Conservation (phyloP, 164 flowering plant genomes). For the Macadamia tetraphylla region DNA sequence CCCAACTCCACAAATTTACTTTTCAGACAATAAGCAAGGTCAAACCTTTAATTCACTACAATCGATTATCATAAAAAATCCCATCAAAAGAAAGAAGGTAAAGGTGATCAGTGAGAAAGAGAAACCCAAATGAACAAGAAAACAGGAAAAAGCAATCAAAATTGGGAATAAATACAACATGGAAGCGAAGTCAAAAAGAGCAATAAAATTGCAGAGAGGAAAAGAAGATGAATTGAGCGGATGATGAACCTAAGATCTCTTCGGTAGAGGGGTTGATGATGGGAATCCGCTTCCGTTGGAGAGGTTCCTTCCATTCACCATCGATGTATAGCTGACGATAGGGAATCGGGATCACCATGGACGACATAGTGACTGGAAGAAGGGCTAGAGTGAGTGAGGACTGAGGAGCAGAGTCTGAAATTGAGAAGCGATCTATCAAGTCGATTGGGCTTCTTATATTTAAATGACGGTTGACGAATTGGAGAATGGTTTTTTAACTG, state of each 20-base stretch:
- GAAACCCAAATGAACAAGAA: background rate
- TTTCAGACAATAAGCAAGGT: background rate
- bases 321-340: constrained; percentile 78
- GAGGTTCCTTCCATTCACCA: constrained; percentile 80
- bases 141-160: background rate
- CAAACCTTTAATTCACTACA: too few relatives aligned
- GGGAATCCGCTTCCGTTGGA: constrained; percentile 55
- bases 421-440: too few relatives aligned
- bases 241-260: constrained; percentile 52
- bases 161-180: background rate
- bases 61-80: too few relatives aligned
- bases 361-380: too few relatives aligned
- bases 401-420: too few relatives aligned
- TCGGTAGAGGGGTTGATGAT: constrained; percentile 83
- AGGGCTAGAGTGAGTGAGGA: too few relatives aligned
- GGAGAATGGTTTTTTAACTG: too few relatives aligned
- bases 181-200: background rate
- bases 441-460: too few relatives aligned
- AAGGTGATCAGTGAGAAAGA: too few relatives aligned
- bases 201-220: background rate
- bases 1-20: background rate
- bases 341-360: constrained; percentile 46
- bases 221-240: background rate
- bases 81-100: too few relatives aligned
- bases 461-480: too few relatives aligned